These are phyloP conservation scores for Gossypium australe DNA, from an alignment of 345 rosid genomes.

Conservation along the genomic window DNA sequence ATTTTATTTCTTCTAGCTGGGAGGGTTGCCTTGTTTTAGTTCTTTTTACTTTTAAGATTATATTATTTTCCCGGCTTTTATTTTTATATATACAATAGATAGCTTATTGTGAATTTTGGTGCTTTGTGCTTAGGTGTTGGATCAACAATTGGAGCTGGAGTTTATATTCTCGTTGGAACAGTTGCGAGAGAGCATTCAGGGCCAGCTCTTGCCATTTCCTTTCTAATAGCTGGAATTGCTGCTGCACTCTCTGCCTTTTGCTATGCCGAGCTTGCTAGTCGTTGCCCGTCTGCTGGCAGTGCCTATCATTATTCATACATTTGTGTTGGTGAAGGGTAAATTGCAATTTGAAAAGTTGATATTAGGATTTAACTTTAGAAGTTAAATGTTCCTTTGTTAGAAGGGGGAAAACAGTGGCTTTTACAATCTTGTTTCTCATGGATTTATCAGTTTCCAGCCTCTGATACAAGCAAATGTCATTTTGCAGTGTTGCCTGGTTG, in stretches of 20 bases:
- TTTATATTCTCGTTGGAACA: slow-evolving; percentile 92
- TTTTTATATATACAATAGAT: neutral
- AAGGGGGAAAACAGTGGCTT: neutral
- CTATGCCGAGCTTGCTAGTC: slow-evolving; percentile 94
- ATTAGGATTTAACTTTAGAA: neutral
- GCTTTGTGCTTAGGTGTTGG: slow-evolving; percentile 68
- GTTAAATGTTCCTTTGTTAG: neutral
- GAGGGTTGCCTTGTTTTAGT: neutral
- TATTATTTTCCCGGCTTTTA: neutral
- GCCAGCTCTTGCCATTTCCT: slow-evolving; percentile 85
- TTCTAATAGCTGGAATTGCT: slow-evolving; percentile 88
- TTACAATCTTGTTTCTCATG: neutral
- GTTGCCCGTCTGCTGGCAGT: slow-evolving; percentile 98
- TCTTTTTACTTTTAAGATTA: neutral
- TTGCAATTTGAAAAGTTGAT: neutral
- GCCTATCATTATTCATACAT: slow-evolving; percentile 98
- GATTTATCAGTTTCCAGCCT: neutral
- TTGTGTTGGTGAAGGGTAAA: slow-evolving; percentile 95
- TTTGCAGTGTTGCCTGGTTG: slow-evolving; percentile 81
- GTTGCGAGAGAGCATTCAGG: slow-evolving; percentile 99
- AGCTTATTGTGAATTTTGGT: slow-evolving; percentile 5
- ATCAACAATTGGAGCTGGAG: slow-evolving; percentile 98
- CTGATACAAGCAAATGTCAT: slow-evolving; percentile 3
- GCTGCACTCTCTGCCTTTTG: slow-evolving; percentile 95
- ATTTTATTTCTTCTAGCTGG: neutral